Conservation (phyloP, 768 basidiomycete genomes). For the Leccinellum rugosiceps region DNA sequence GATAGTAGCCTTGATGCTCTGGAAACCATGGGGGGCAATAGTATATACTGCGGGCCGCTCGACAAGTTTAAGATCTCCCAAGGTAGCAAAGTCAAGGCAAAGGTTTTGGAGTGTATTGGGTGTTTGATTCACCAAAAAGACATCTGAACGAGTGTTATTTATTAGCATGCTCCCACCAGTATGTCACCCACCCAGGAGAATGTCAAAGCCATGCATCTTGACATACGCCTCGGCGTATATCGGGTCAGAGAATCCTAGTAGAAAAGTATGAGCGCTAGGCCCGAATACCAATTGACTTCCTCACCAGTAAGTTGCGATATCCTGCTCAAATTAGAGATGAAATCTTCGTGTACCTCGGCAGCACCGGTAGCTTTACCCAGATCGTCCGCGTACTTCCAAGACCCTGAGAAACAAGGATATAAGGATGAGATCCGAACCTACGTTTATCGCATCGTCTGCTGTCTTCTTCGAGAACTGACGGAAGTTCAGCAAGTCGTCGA, state of each 20-base stretch:
- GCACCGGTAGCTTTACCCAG: constrained; percentile 86
- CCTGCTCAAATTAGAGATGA: constrained; percentile 88
- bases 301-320: constrained; percentile 91
- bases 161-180: not conserved
- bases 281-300: constrained; percentile 7
- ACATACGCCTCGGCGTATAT: constrained; percentile 98
- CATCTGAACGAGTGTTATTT: constrained; percentile 49
- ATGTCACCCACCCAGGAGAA: constrained; percentile 66
- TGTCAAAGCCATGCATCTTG: constrained; percentile 97
- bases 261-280: not conserved
- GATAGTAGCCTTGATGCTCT: constrained; percentile 97
- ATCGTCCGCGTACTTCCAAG: constrained; percentile 77
- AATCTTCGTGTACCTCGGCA: constrained; percentile 82
- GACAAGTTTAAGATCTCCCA: constrained; percentile 95
- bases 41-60: constrained; percentile 94
- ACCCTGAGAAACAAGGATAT: not conserved
- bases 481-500: constrained; percentile 90
- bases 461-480: constrained; percentile 94
- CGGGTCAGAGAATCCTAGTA: constrained; percentile 89
- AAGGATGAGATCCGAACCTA: constrained; percentile 28
- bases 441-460: constrained; percentile 74
- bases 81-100: constrained; percentile 94
- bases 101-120: constrained; percentile 92
- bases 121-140: constrained; percentile 95
- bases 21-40: constrained; percentile 94